Conservation (phyloP, 495 filamentous ascomycete genomes). For the Darksidea phi region DNA sequence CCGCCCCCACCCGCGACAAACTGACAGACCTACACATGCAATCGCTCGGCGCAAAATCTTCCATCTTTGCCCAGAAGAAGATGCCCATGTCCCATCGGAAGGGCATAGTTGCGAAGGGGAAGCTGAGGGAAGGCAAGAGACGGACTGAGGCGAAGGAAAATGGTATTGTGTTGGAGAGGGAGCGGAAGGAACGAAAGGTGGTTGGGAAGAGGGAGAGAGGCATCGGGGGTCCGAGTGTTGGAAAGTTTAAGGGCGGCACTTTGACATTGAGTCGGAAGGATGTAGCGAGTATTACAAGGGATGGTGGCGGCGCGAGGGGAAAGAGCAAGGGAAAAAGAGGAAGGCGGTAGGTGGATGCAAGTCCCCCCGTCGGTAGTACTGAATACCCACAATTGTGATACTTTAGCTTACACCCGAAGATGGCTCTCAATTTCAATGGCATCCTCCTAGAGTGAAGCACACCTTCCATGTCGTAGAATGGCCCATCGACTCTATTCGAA, state of each 20-base stretch:
- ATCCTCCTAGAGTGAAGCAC: no score
- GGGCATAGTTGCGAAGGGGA: conserved; percentile 69
- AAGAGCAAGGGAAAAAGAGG: conserved; percentile 35
- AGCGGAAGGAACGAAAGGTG: conserved; percentile 45
- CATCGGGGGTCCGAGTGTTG: conserved; percentile 72
- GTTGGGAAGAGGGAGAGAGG: conserved; percentile 58
- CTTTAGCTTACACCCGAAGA: no score
- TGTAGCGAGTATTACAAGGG: conserved; percentile 63
- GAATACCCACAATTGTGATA: background rate
- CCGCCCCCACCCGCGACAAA: conserved; percentile 66
- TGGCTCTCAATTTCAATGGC: no score
- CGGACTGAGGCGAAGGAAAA: conserved; percentile 81
- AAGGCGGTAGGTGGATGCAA: conserved; percentile 2
- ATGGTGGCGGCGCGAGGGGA: conserved; percentile 36
- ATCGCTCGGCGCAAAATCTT: conserved; percentile 72
- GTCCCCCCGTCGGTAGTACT: background rate
- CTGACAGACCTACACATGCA: conserved; percentile 80
- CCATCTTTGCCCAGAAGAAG: conserved; percentile 69
- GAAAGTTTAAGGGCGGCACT: conserved; percentile 75
- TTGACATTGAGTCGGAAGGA: conserved; percentile 77
- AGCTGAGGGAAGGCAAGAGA: conserved; percentile 64
- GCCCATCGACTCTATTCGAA: no score
- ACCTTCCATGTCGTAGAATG: no score
- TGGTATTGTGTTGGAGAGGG: conserved; percentile 80
- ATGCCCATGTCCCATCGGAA: conserved; percentile 81